A percentile compares a stretch with the other conserved stretches of the same genome.
Conservation (phyloP, 768 basidiomycete genomes). For the Arthromyces matolae region DNA sequence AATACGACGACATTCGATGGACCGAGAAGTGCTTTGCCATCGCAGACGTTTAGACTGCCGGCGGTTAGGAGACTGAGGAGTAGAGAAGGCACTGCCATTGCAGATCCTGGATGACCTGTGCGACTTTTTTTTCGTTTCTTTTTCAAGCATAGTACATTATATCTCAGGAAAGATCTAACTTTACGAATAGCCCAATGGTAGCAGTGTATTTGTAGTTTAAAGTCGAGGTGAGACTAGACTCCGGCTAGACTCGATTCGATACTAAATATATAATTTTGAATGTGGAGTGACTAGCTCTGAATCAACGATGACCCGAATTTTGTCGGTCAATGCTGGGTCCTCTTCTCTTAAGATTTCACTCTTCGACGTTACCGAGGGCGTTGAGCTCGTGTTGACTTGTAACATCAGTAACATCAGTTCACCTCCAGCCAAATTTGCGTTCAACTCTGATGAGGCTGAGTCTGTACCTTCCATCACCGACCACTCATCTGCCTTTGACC, state of each 20-base stretch:
- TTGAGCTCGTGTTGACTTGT: constrained; percentile 44
- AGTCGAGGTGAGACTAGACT: no score
- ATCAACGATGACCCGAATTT: constrained; percentile 45
- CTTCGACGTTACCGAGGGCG: constrained; percentile 34
- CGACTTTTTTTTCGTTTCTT: no score
- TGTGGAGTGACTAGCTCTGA: no score
- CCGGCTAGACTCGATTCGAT: no score
- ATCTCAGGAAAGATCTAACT: no score
- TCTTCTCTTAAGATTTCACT: constrained; percentile 85
- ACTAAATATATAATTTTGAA: no score
- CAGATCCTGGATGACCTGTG: constrained; percentile 18
- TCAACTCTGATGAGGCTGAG: constrained; percentile 24
- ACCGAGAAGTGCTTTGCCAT: constrained; percentile 43
- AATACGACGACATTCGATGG: constrained; percentile 35
- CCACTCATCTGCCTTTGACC: constrained; percentile 59
- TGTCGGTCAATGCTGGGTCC: constrained; percentile 77
- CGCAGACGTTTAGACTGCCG: constrained; percentile 19
- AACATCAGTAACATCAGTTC: constrained; percentile 56
- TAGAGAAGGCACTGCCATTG: constrained; percentile 9
- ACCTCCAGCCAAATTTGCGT: constrained; percentile 50
- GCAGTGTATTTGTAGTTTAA: not conserved
- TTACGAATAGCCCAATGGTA: no score
- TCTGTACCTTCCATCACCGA: constrained; percentile 45
- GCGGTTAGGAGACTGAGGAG: constrained; percentile 9
- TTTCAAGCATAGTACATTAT: no score